Evolutionary conservation across 306 rosid genomes (phyloP).

Genomic region (Cucurbita ficifolia): DNA sequence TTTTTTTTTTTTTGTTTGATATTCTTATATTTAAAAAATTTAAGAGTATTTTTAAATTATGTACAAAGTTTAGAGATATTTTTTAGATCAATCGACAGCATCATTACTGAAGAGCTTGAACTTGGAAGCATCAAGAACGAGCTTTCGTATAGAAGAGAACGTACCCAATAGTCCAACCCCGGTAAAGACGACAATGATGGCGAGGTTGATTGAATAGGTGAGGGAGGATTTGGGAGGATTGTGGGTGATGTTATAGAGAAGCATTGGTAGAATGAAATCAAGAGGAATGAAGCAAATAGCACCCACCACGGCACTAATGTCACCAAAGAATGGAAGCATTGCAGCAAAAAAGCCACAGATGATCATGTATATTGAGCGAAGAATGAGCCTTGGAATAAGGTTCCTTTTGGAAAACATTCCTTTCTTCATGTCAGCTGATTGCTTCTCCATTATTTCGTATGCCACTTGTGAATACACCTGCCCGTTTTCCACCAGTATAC

Average conservation of each 20-base stretch:
- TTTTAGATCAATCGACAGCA: neutral
- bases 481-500: too few relatives aligned
- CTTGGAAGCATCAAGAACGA: slow-evolving; percentile 42
- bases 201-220: slow-evolving; percentile 41
- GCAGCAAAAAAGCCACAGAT: slow-evolving; percentile 25
- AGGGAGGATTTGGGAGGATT: slow-evolving; percentile 46
- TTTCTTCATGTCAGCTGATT: slow-evolving; percentile 34
- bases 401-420: slow-evolving; percentile 41
- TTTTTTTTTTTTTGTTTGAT: too few relatives aligned
- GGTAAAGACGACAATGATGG: slow-evolving; percentile 38
- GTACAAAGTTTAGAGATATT: too few relatives aligned
- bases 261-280: slow-evolving; percentile 53
- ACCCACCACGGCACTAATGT: slow-evolving; percentile 55
- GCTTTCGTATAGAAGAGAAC: slow-evolving; percentile 57
- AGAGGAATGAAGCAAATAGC: slow-evolving; percentile 82
- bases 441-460: slow-evolving; percentile 50
- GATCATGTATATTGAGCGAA: slow-evolving; percentile 32
- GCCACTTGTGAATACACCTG: slow-evolving; percentile 71
- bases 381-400: slow-evolving; percentile 41
- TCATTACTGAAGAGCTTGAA: slow-evolving; percentile 51
- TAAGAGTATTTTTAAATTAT: too few relatives aligned
- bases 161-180: slow-evolving; percentile 42
- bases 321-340: slow-evolving; percentile 82
- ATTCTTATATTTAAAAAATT: too few relatives aligned
- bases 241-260: slow-evolving; percentile 59